phyloP scores from a whole-genome alignment of 768 basidiomycete species.

The Agrocybe chaxingu region DNA sequence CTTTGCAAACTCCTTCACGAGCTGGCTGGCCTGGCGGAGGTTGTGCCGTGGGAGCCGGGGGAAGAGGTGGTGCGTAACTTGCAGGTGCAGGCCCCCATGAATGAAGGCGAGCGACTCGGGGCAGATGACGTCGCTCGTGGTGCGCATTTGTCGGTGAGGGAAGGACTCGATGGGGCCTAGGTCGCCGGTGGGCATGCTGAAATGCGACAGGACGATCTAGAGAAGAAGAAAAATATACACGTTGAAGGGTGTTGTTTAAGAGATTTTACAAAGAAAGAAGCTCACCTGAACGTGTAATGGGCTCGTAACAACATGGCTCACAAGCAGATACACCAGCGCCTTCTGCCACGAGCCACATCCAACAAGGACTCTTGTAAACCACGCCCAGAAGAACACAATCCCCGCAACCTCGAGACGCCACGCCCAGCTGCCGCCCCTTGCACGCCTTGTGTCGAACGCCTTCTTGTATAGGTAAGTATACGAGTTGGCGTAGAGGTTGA shows the following conservation, averaged over 20 bases:
- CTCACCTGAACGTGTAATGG: constrained; percentile 89
- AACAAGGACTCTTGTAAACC: constrained; percentile 73
- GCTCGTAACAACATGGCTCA: constrained; percentile 83
- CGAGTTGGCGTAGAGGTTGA: constrained; percentile 91
- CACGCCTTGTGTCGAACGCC: constrained; percentile 59
- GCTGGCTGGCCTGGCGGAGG: constrained; percentile 71
- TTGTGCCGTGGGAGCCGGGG: constrained; percentile 95
- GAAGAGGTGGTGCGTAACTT: constrained; percentile 97
- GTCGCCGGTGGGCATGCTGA: constrained; percentile 90
- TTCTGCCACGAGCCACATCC: constrained; percentile 72
- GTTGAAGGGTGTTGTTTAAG: background rate
- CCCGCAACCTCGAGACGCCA: constrained; percentile 76
- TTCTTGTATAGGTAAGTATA: constrained; percentile 72
- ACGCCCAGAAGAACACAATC: constrained; percentile 82
- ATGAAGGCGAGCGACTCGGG: constrained; percentile 79
- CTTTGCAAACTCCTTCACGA: constrained; percentile 86
- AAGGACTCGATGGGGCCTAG: constrained; percentile 91
- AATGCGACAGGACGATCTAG: constrained; percentile 96
- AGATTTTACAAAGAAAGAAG: constrained; percentile 3
- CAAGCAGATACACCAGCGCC: constrained; percentile 69
- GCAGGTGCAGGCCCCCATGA: constrained; percentile 96
- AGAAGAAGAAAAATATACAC: background rate
- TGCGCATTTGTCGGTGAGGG: constrained; percentile 89
- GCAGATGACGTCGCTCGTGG: constrained; percentile 96
- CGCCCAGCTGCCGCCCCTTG: constrained; percentile 72